These are phyloP conservation scores for Cenchrus purpureus DNA, from an alignment of 176 grass and related monocot species.

Conservation along the genomic window DNA sequence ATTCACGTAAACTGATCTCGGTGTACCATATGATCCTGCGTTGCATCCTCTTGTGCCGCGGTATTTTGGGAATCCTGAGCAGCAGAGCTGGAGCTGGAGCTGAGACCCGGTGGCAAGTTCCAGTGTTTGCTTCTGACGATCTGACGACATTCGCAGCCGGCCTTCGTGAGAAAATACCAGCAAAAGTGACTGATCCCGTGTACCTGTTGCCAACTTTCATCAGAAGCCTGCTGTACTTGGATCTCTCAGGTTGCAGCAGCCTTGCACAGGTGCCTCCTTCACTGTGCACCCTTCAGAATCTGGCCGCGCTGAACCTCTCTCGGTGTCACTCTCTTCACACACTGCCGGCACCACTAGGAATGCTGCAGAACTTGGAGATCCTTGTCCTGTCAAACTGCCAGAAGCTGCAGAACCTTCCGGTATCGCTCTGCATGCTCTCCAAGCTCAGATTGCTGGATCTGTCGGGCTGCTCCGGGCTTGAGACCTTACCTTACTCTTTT, in stretches of 20 bases:
- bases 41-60: constrained; percentile 16
- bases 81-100: background rate
- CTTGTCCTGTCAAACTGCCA: constrained; percentile 20
- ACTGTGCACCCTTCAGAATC: background rate
- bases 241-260: constrained; percentile 1
- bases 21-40: too few relatives aligned
- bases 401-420: background rate
- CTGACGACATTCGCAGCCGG: background rate
- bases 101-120: background rate
- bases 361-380: background rate
- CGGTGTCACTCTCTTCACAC: background rate
- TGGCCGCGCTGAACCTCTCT: constrained; percentile 19
- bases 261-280: background rate
- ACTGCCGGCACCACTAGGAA: background rate
- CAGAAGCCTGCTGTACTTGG: background rate
- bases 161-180: background rate
- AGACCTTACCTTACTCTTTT: background rate
- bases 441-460: constrained; percentile 25
- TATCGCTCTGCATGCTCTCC: background rate
- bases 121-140: constrained; percentile 5
- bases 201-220: background rate
- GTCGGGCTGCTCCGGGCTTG: background rate
- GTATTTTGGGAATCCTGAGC: background rate
- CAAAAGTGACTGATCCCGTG: background rate
- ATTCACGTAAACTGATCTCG: background rate